These are phyloP conservation scores for Saccharomycopsis microspora DNA, from an alignment of 805 yeast species.

Conservation along the genomic window DNA sequence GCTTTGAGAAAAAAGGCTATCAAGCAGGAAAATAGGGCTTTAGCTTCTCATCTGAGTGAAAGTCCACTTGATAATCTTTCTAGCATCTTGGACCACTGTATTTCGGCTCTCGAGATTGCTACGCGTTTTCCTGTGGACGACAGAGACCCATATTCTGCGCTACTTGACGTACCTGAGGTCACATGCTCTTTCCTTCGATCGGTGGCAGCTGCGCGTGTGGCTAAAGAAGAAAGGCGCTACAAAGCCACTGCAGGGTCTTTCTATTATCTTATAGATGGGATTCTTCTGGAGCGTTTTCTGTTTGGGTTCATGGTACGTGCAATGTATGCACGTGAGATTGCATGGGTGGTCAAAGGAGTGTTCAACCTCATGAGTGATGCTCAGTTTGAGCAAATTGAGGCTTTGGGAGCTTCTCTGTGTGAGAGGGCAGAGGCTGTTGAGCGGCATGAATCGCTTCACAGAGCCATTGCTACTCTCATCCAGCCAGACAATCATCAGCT, in stretches of 20 bases:
- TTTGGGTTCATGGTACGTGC: not conserved
- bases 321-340: not conserved
- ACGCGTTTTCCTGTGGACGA: constrained; percentile 7
- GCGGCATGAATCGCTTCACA: not conserved
- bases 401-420: not conserved
- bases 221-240: not conserved
- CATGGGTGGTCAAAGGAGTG: not conserved
- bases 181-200: constrained; percentile 9
- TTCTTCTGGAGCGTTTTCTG: not conserved
- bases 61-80: no score
- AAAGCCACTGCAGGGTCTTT: not conserved
- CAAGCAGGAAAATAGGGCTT: not conserved
- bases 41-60: not conserved
- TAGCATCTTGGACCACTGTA: no score
- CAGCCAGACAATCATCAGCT: not conserved
- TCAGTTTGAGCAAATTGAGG: not conserved
- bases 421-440: not conserved
- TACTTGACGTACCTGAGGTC: constrained; percentile 13
- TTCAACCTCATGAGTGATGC: constrained; percentile 1
- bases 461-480: not conserved
- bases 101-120: constrained; percentile 8
- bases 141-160: constrained; percentile 8
- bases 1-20: no score
- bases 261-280: not conserved
- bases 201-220: not conserved